phyloP scores from a whole-genome alignment of 441 rosid genomes.

The Brassica balearica region DNA sequence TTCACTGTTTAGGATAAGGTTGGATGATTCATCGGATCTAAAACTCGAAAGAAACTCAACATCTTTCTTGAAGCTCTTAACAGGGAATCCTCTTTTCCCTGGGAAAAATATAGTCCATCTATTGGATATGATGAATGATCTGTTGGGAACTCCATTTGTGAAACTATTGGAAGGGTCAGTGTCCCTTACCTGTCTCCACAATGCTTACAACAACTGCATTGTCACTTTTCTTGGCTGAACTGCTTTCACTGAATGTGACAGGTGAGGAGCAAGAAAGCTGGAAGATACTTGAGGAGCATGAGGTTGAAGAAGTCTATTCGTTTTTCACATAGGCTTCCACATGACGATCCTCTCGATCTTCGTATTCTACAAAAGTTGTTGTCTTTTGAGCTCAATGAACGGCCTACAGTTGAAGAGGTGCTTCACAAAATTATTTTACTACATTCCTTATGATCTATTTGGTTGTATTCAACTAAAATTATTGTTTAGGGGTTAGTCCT shows the following conservation, averaged over 20 bases:
- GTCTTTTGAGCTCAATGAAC: slow-evolving; percentile 92
- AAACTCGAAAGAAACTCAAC: too few species aligned
- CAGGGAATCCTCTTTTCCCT: slow-evolving; percentile 97
- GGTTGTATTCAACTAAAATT: neutral
- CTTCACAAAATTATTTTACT: slow-evolving; percentile 28
- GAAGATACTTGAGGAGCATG: slow-evolving; percentile 93
- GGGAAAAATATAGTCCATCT: slow-evolving; percentile 94
- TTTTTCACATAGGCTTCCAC: slow-evolving; percentile 82
- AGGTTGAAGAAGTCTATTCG: slow-evolving; percentile 83
- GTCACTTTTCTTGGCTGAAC: slow-evolving; percentile 31
- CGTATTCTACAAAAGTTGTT: slow-evolving; percentile 81
- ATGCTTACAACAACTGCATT: slow-evolving; percentile 9
- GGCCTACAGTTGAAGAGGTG: slow-evolving; percentile 95
- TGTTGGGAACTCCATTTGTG: slow-evolving; percentile 87
- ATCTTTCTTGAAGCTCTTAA: slow-evolving; percentile 73
- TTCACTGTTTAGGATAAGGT: too few species aligned
- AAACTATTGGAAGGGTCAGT: slow-evolving; percentile 89
- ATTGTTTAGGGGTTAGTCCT: slow-evolving; percentile 39
- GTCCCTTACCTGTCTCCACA: slow-evolving; percentile 3
- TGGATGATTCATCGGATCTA: too few species aligned
- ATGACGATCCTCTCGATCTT: slow-evolving; percentile 92
- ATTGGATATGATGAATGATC: slow-evolving; percentile 91
- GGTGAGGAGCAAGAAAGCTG: slow-evolving; percentile 96
- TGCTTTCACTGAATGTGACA: slow-evolving; percentile 41
- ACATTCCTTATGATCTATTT: slow-evolving; percentile 23